Base-by-base conservation (phyloP, 1,139 yeast genomes). In the Pichia norvegensis region DNA sequence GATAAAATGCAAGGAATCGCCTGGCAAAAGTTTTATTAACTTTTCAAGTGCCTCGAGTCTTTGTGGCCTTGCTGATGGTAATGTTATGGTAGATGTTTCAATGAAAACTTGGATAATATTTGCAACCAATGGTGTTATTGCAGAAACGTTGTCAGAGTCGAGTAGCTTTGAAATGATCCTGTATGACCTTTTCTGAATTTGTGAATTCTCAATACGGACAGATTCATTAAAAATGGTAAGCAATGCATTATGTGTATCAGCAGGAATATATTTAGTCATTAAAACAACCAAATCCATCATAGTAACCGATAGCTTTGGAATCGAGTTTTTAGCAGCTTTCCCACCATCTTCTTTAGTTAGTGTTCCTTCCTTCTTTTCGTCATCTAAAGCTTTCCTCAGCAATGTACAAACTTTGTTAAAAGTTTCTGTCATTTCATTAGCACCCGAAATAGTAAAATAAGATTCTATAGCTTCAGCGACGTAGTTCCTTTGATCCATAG, bases 221-320 rank as follows among this genome's bases (percentile, higher is more conserved):
- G 95, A 81, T 33, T 78, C 70, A 42, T 81, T 77, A 66, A 92
- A 87, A 46, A 92, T 85, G 27, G 86, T 64, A 59, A 90, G 78
- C 44, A 92, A 72, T 0, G 95, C 85, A 59, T 76, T 74, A 62
- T 86, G 85, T 5, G 85, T 76, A 3, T 80, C 64, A 40, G 66
- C 66, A 6, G 95, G 95, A 40, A 92, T 79, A 59, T 84, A 85
- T 55, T 85, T 83, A 25, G 92, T 75, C 85, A 92, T 84, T 35
- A 86, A 81, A 45, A 88, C 95, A 48, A 88, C 75, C 49, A 92
- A 73, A 62, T 94, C 98, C 82, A 92, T 76, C 85, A 92, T 81
- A 13, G 97, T 87, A 27, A 84, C 77, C 55, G 88, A 77, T 56
- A 85, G 69, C 48, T 77, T 77, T 2, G 81, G 73, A 36, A 69